Base-by-base conservation (phyloP, 768 basidiomycete genomes). In the Lyophyllum semitale region DNA sequence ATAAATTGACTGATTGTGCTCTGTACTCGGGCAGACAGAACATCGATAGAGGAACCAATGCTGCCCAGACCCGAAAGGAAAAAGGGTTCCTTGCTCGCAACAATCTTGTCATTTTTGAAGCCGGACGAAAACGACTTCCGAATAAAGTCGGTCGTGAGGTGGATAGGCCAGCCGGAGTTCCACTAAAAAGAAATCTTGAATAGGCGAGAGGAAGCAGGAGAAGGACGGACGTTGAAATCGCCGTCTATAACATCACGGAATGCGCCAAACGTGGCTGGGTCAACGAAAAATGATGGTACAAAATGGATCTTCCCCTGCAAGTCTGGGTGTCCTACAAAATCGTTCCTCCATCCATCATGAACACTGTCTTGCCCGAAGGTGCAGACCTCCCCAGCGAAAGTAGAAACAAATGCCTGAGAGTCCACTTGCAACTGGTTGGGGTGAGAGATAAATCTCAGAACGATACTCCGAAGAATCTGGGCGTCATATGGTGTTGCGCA, bases 91-190 rank as follows among this genome's bases (percentile, higher is more conserved):
- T 53, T 38, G 17, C 23, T 29, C 3, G 43, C 20, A 27, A 33
- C 33, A 4, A 15, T 15, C 13, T 35, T 13, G 12, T 15, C 8
- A 35, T 13, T 3, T 7, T 12, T 15, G 11, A 22, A 6, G 22
- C 29, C 20, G 38, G 48, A 42, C 11, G 25, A 44, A 23, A 58
- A 30, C 43, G 54, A 29, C 13, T 47, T 54, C 43, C 33, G 48
- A n/a, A 73, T 75, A 50, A 75, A 77, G 25, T 68, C 64, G 8
- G 73, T 68, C 4, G 77, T 86, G 11, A 89, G 68, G 68, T 86
- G 68, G 56, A 78, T 78, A 2, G 92, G 90, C 92, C 92, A 94
- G 33, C 77, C 92, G 25, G 81, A 80, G 66, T 94, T 90, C 88
- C 88, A 94, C 84, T 88, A 44, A n/a, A 26, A 20, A 55, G 18